These are phyloP conservation scores for Saccharomycopsis selenospora DNA, from an alignment of 805 yeast genomes.

Conservation along the genomic window DNA sequence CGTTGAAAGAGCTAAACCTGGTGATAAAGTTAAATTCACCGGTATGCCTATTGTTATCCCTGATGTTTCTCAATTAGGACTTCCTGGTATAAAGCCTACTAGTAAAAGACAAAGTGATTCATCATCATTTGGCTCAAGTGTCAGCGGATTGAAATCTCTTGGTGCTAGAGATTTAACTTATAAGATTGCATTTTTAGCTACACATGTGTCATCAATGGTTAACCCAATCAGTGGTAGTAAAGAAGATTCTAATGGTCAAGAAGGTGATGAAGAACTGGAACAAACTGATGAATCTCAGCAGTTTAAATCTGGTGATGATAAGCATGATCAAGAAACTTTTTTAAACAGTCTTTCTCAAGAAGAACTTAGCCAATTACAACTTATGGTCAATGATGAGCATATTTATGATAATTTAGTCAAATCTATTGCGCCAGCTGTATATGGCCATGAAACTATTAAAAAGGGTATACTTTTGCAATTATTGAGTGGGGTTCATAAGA, in stretches of 20 bases:
- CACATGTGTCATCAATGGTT: slow-evolving; percentile 73
- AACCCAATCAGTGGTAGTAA: slow-evolving; percentile 22
- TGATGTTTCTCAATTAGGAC: slow-evolving; percentile 85
- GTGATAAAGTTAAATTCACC: slow-evolving; percentile 88
- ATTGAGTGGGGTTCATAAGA: slow-evolving; percentile 92
- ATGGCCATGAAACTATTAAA: slow-evolving; percentile 90
- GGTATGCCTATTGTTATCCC: slow-evolving; percentile 95
- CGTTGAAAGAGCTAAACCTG: slow-evolving; percentile 95
- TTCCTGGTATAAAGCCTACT: slow-evolving; percentile 91
- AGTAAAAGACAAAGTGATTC: slow-evolving; percentile 58
- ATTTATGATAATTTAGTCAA: slow-evolving; percentile 77
- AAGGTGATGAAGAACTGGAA: slow-evolving; percentile 29
- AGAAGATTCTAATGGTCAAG: slow-evolving; percentile 24
- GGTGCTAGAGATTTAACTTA: slow-evolving; percentile 95
- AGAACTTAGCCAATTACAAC: slow-evolving; percentile 77
- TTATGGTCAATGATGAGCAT: slow-evolving; percentile 85
- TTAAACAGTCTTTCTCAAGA: slow-evolving; percentile 70
- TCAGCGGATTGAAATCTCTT: slow-evolving; percentile 79
- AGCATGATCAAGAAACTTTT: slow-evolving; percentile 73
- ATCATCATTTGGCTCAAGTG: slow-evolving; percentile 76
- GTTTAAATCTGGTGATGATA: slow-evolving; percentile 41
- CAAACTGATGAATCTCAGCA: slow-evolving; percentile 25
- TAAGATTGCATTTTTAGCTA: slow-evolving; percentile 83
- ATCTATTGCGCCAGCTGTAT: slow-evolving; percentile 93
- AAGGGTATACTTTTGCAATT: slow-evolving; percentile 86